phyloP scores from a whole-genome alignment of 345 rosid genomes.

The Trapa bicornis region DNA sequence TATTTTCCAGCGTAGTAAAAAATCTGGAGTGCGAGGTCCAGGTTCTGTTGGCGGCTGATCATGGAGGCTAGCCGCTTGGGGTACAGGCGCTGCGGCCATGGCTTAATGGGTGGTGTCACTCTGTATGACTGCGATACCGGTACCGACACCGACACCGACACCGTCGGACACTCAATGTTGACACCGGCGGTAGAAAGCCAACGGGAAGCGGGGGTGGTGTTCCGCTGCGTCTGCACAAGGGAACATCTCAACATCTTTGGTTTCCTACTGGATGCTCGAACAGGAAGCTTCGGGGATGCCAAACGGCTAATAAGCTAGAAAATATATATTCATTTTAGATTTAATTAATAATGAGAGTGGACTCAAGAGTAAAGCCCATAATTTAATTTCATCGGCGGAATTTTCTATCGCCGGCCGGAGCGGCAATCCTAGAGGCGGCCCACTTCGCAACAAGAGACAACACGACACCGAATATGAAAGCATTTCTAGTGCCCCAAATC shows the following conservation, averaged over 20 bases:
- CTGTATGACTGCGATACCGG: constrained; percentile 19
- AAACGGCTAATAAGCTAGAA: too few relatives aligned
- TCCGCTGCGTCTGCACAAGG: background rate
- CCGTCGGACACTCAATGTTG: background rate
- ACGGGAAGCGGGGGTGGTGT: background rate
- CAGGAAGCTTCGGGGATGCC: background rate
- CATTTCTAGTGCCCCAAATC: background rate
- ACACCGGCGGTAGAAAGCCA: background rate
- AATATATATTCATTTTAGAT: too few relatives aligned
- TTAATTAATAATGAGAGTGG: too few relatives aligned
- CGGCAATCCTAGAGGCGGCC: too few relatives aligned
- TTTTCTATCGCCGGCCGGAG: too few relatives aligned
- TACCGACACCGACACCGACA: background rate
- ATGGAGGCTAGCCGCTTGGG: constrained; percentile 65
- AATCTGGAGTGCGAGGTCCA: constrained; percentile 79
- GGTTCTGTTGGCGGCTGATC: constrained; percentile 67
- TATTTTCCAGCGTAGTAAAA: constrained; percentile 69
- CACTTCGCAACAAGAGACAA: too few relatives aligned
- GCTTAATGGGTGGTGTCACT: constrained; percentile 66
- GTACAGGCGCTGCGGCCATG: constrained; percentile 73
- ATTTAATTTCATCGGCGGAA: too few relatives aligned
- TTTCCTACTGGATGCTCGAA: background rate
- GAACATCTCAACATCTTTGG: background rate
- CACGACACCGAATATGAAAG: background rate
- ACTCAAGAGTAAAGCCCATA: too few relatives aligned